Evolutionary conservation across 2,329 filamentous ascomycete genomes (phyloP).

Genomic region (Trichoderma harzianum): DNA sequence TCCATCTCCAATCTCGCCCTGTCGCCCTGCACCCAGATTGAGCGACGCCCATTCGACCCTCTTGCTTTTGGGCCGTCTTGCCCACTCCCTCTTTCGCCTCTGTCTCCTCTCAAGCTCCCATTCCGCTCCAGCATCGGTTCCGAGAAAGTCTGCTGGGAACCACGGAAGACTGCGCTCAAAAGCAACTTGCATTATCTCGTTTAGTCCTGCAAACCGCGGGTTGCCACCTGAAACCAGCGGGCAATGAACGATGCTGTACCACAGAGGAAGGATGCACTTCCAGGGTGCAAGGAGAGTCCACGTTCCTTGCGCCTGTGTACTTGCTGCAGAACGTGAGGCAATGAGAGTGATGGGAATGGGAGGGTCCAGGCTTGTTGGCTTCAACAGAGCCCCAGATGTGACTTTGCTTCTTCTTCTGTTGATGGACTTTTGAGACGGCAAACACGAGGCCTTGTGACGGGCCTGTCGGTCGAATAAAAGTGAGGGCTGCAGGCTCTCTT

Average conservation of each 20-base stretch:
- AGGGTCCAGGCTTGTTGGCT: slow-evolving; percentile 60
- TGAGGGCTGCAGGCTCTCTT: slow-evolving; percentile 45
- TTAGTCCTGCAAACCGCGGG: slow-evolving; percentile 75
- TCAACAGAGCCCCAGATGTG: slow-evolving; percentile 60
- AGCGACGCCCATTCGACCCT: slow-evolving; percentile 71
- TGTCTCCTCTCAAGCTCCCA: slow-evolving; percentile 70
- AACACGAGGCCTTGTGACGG: slow-evolving; percentile 61
- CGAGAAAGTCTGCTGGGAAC: slow-evolving; percentile 84
- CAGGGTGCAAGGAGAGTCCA: slow-evolving; percentile 88
- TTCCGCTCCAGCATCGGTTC: slow-evolving; percentile 70
- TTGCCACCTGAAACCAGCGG: slow-evolving; percentile 77
- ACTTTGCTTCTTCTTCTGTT: slow-evolving; percentile 69
- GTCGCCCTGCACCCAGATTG: slow-evolving; percentile 67
- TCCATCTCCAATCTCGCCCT: slow-evolving; percentile 78
- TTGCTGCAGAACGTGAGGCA: slow-evolving; percentile 49
- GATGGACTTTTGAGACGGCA: slow-evolving; percentile 75
- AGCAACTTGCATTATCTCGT: slow-evolving; percentile 73
- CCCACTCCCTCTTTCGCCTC: slow-evolving; percentile 76
- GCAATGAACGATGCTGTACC: slow-evolving; percentile 81
- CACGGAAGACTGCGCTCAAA: slow-evolving; percentile 77
- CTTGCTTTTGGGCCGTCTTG: slow-evolving; percentile 76
- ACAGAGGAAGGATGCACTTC: slow-evolving; percentile 82
- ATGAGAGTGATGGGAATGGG: slow-evolving; percentile 74
- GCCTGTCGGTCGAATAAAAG: slow-evolving; percentile 65
- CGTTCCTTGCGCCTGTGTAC: slow-evolving; percentile 56